Evolutionary conservation across 768 basidiomycete genomes (phyloP), one percentile per base, ranked within the genome.

Genomic region (Nevesoporus exiguus): DNA sequence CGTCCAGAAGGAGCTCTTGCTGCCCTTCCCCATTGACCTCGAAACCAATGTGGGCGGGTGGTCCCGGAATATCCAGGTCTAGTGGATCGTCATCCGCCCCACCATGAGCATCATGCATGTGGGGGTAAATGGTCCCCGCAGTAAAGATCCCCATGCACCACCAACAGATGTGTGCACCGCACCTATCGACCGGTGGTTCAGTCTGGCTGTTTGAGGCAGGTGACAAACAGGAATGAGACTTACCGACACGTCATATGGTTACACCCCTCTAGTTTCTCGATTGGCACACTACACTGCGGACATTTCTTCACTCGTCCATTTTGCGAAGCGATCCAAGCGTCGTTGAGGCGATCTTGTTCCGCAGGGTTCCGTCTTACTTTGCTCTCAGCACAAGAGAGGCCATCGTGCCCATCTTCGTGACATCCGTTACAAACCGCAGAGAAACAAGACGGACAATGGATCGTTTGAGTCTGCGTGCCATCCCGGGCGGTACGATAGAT

Each of bases 81-180:
- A 51, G 55, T 24, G 11, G 49, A 24, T 63, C 59, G 11, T 54
- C 68, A 14, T 70, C 44, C 19, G 69, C 66, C n/a, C 61, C 59
- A 30, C 69, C 71, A 57, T 77, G 76, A 2, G 25, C 63, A 0
- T 1, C 14, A 10, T 47, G 47, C 76, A 81, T 74, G 43, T 81
- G 80, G 0, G 9, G 1, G 43, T 77, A 76, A 15, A 77, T 71
- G 6, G 65, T 61, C 0, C 30, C 52, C 0, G 3, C 19, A 0
- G 53, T 54, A 44, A 83, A 84, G 5, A 71, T 46, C 8, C 66
- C 66, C 71, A 81, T 65, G 52, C 84, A 85, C 8, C 67, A 66
- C 90, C 90, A 92, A 58, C 90, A 92, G 2, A 86, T 84, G 66
- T 92, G 90, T 1, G 84, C 86, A 45, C 80, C 76, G 65, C 90